Evolutionary conservation across 2,329 filamentous ascomycete genomes (phyloP), one percentile per base, ranked within the genome.

Genomic region (Calonectria pseudoturangicola): DNA sequence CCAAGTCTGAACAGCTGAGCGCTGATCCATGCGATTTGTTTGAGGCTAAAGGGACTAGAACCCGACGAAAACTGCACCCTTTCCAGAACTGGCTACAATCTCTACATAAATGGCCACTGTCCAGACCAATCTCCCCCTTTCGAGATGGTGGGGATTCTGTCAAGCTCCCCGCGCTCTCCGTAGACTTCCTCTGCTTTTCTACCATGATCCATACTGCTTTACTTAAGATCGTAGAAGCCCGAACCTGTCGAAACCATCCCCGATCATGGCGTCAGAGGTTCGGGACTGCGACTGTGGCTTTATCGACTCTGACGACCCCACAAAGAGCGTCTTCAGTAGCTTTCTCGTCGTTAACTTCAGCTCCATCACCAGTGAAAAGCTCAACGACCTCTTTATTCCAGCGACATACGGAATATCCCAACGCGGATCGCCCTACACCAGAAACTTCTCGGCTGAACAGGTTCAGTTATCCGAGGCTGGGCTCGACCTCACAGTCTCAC

Each of bases 371-470:
- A 18, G 30, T 28, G 30, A 18, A 27, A 56, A 36, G 16, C 54
- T 68, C 16, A 9, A 60, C 27, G 43, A 60, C 27, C 51, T 60
- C 39, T 68, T 68, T 28, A 45, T 68, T 3, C 50, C 65, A n/a
- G 65, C 65, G 7, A 58, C 65, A 18, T 68, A 68, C 65, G 41
- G 28, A 27, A 36, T 47, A 25, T 30, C 16, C 13, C 65, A 68
- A 25, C 25, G 39, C 41, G 50, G 58, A 25, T 58, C 65, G 9
- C 50, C 65, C 10, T 68, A 68, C 41, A 60, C 51, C 27, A 58
- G 65, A 18, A 68, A 68, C 41, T 68, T 68, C 25, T 33, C 65
- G n/a, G n/a, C 39, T 8, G 28, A 33, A 8, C 39, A 60, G n/a
- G 50, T 68, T 1, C 16, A 33, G 10, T 36, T 68, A 10, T 68